phyloP scores from a whole-genome alignment of 805 yeast genomes.

The Candida namnaoensis region DNA sequence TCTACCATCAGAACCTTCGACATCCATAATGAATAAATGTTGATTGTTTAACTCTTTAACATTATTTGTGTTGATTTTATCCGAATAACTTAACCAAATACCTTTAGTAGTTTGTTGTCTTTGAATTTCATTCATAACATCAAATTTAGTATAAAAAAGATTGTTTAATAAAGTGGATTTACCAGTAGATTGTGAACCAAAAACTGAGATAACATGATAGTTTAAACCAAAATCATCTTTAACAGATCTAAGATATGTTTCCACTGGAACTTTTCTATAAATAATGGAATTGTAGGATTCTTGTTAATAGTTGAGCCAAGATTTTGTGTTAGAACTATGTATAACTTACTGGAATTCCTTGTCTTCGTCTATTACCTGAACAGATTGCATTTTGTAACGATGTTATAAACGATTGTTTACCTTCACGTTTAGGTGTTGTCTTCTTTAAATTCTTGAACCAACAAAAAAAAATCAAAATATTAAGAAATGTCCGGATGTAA shows the following conservation, averaged over 20 bases:
- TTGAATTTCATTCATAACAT: slow-evolving; percentile 81
- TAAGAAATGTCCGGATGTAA: too few species aligned
- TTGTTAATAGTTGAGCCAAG: slow-evolving; percentile 1
- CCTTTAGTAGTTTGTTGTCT: slow-evolving; percentile 92
- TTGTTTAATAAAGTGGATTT: slow-evolving; percentile 87
- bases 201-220: slow-evolving; percentile 89
- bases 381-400: slow-evolving; percentile 16
- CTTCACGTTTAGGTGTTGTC: too few species aligned
- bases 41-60: slow-evolving; percentile 8
- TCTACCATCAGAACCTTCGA: slow-evolving; percentile 98
- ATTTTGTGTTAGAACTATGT: background rate
- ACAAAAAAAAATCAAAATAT: too few species aligned
- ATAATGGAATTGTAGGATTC: background rate
- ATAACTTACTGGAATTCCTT: slow-evolving; percentile 32
- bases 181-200: slow-evolving; percentile 96
- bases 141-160: slow-evolving; percentile 79
- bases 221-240: slow-evolving; percentile 46
- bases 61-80: slow-evolving; percentile 22
- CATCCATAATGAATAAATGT: slow-evolving; percentile 74
- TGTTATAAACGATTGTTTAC: too few species aligned
- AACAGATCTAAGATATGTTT: slow-evolving; percentile 23
- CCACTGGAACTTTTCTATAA: slow-evolving; percentile 4
- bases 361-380: slow-evolving; percentile 46
- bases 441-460: too few species aligned
- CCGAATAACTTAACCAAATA: slow-evolving; percentile 63